Evolutionary conservation across 2,329 filamentous ascomycete species (phyloP).

Genomic region (Pseudogymnoascus sp.): DNA sequence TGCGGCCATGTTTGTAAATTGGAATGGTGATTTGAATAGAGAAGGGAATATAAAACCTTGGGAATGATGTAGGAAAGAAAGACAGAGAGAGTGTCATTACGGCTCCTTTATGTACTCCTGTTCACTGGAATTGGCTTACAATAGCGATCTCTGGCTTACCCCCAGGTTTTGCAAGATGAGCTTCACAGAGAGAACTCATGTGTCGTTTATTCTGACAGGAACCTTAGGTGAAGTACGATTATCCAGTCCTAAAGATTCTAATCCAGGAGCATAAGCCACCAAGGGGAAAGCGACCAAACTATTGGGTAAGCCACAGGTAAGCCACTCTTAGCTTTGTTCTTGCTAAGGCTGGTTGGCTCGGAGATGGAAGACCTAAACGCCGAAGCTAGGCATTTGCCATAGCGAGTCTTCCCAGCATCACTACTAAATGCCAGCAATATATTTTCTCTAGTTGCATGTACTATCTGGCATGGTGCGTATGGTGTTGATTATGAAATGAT

Average conservation of each 20-base stretch:
- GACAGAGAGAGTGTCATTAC: neutral
- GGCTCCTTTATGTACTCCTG: neutral
- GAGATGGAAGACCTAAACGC: neutral
- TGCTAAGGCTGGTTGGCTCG: neutral
- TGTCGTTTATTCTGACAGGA: neutral
- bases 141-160: neutral
- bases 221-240: neutral
- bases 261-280: neutral
- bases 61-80: neutral
- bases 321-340: neutral
- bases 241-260: neutral
- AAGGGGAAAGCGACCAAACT: neutral
- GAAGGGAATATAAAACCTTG: neutral
- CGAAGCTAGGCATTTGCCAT: neutral
- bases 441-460: neutral
- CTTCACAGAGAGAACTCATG: neutral
- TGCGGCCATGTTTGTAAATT: constrained; percentile 2
- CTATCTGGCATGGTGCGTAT: neutral
- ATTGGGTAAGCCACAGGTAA: neutral
- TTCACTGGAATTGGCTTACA: neutral
- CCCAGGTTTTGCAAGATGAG: neutral
- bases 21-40: neutral
- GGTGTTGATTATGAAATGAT: neutral
- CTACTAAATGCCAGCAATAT: neutral
- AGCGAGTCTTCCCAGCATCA: neutral